Base-by-base conservation (phyloP, 1,284 basidiomycete species). In the Fomitopsis betulina region DNA sequence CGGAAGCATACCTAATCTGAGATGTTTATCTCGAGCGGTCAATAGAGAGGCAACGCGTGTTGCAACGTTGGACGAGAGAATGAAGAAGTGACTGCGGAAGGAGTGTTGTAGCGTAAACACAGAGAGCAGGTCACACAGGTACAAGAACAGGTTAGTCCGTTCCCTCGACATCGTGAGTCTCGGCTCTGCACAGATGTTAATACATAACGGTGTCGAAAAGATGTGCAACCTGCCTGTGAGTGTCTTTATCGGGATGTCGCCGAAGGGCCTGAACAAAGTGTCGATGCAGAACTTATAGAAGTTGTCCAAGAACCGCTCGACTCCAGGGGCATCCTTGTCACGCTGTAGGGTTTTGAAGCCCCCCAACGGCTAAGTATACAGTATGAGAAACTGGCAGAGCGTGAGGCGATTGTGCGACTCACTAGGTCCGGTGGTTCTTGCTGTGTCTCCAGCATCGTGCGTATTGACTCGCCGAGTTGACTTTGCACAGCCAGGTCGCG, bases 401-500 rank as follows among this genome's bases (percentile, higher is more conserved):
- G 10, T 25, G 4, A 15, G 13, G 23, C 23, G n/a, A 37, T 2
- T 12, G 37, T 1, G 13, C 39, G 39, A 70, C 70, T 63, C 58
- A 71, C 70, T 17, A 60, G 61, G 19, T 75, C 73, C 15, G 63
- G 58, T 40, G 70, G 70, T 40, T 58, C 60, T 12, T 60, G 73
- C 23, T 87, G 87, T 60, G 88, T 75, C 66, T 98, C 96, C 67
- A 98, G 74, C 72, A 97, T 79, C 55, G 88, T 82, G 73, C 89
- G 89, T 66, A 98, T 70, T n/a, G 91, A 88, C 72, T 99, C 96
- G 0, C 92, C 89, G 54, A 98, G 81, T 71, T 96, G 93, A 69
- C 90, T 91, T 73, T 97, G 93, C 55, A 98, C 82, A 1, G 94
- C 94, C 64, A 94, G 69, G 67, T 99, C 94, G 60, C 80, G 81